phyloP scores from a whole-genome alignment of 768 basidiomycete species.

The Suillus clintonianus region DNA sequence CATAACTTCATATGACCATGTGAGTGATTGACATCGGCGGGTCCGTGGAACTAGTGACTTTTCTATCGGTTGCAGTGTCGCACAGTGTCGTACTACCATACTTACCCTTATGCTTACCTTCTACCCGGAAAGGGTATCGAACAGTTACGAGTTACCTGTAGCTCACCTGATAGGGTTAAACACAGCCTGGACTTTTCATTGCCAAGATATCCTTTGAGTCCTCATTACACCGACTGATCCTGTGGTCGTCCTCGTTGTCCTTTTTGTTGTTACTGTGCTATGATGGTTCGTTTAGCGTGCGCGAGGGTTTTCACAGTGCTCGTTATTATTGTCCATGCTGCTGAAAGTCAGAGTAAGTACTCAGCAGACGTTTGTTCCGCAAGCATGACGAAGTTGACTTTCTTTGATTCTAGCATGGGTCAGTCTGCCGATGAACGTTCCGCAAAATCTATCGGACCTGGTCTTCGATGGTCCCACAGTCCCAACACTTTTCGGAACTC shows the following conservation, averaged over 20 bases:
- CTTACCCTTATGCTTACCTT: no score
- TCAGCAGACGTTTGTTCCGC: neutral
- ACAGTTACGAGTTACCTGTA: neutral
- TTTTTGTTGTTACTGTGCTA: neutral
- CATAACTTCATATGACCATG: neutral
- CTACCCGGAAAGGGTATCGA: no score
- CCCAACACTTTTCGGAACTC: slow-evolving; percentile 1
- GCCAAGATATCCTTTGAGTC: no score
- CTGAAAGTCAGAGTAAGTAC: neutral
- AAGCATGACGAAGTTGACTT: neutral
- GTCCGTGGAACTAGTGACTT: no score
- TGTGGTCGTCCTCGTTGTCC: no score
- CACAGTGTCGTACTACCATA: no score
- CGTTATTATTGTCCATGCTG: neutral
- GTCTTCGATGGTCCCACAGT: slow-evolving; percentile 1
- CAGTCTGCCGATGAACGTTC: slow-evolving; percentile 14
- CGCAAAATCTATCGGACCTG: neutral
- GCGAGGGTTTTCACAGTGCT: neutral
- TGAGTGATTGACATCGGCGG: no score
- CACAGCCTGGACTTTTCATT: no score
- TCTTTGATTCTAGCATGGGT: slow-evolving; percentile 22
- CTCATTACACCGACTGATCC: no score
- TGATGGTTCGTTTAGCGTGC: neutral
- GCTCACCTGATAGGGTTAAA: no score
- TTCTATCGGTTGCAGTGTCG: no score